Evolutionary conservation across 345 rosid species (phyloP), one percentile per base, ranked within the genome.

Genomic region (Conringia planisiliqua): DNA sequence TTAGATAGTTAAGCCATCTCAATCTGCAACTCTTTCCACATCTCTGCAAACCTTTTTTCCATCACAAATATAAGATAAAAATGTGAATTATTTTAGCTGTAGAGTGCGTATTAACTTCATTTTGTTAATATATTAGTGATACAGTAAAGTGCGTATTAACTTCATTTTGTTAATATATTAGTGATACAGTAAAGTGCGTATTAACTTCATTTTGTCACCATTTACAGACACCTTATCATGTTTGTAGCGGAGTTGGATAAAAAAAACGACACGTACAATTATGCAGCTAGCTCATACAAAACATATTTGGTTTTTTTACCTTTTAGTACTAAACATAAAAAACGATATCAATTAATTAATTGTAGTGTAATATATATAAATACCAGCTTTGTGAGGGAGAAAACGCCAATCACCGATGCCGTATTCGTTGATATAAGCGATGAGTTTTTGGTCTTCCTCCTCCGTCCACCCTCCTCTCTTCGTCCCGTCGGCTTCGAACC

Each of bases 381-480:
- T 44, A 61, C 97, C 97, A n/a, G 96, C 96, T 60, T 48, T 80
- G 58, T 70, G 77, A 1, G 96, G 90, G 39, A 90, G 87, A 10
- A 82, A 76, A 39, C 86, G 85, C 97, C 97, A 92, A 27, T 85
- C 86, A 68, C 86, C 90, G 42, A 64, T 73, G 30, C 96, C 96
- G 40, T 83, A 70, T 17, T 75, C 61, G 22, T 71, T 65, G 5
- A 92, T 85, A 65, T 56, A 83, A 71, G 87, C 90, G 17, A 71
- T 56, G 33, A 92, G 86, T 71, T 76, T 86, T 48, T 77, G 74
- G 52, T 92, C 96, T 78, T 90, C 96, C 72, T 89, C 92, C 0
- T 76, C 82, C 11, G 87, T 84, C 96, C 97, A 90, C 5, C 89
- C 92, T 52, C 97, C 97, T 67, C 81, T 89, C 85, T 83, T 92